Conservation (phyloP, 257 asterid species). For the Mentha longifolia region DNA sequence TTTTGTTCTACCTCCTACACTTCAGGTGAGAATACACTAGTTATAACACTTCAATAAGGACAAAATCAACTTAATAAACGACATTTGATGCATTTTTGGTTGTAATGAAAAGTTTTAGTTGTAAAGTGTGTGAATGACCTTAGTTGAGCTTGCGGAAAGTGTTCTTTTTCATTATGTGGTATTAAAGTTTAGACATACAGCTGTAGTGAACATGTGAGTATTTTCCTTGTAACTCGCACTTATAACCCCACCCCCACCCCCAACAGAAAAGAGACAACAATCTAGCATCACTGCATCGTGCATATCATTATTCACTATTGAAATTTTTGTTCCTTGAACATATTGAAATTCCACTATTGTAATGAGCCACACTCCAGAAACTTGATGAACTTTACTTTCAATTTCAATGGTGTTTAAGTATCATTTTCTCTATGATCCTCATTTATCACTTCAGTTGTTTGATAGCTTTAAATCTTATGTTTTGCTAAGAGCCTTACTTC, state of each 20-base stretch:
- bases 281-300: not conserved
- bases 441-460: conserved; percentile 22
- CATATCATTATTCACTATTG: not conserved
- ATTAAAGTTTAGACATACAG: not conserved
- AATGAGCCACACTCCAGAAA: not conserved
- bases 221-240: not conserved
- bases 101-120: not conserved
- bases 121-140: not conserved
- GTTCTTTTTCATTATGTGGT: not conserved
- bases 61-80: not conserved
- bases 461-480: conserved; percentile 1
- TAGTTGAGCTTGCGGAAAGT: not conserved
- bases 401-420: not conserved
- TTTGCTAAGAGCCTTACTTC: conserved; percentile 1
- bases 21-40: not conserved
- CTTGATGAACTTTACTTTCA: not conserved
- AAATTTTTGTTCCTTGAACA: not conserved
- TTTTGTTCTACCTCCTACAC: not conserved
- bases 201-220: not conserved
- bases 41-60: not conserved
- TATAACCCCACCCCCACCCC: not conserved
- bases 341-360: not conserved
- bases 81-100: not conserved
- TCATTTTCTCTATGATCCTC: not conserved
- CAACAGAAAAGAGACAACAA: not conserved